Evolutionary conservation across 257 asterid genomes (phyloP).

Genomic region (Solanum gracilifrons): DNA sequence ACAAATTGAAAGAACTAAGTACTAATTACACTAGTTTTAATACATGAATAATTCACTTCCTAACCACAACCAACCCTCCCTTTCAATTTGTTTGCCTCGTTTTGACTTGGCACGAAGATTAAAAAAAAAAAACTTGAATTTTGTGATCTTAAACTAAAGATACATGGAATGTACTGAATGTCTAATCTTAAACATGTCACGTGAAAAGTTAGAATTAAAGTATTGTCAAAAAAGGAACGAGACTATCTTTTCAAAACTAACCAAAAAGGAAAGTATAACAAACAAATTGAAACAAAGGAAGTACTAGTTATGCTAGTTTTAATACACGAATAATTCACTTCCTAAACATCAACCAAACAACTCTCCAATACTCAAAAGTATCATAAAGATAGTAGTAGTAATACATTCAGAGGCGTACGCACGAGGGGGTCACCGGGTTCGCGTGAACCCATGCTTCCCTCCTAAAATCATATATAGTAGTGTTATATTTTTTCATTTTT

Average conservation of each 20-base stretch:
- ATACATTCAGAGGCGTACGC: not conserved
- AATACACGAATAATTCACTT: not conserved
- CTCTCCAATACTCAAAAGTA: not conserved
- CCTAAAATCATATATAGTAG: too few relatives aligned
- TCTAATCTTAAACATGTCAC: not conserved
- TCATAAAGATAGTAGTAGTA: not conserved
- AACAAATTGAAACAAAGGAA: not conserved
- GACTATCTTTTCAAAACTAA: not conserved
- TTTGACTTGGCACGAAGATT: not conserved
- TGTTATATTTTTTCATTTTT: too few relatives aligned
- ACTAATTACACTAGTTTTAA: too few relatives aligned
- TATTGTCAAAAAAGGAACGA: not conserved
- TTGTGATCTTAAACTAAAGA: not conserved
- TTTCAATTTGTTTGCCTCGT: not conserved
- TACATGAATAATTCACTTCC: too few relatives aligned
- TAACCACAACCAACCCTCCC: not conserved
- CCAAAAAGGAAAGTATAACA: not conserved
- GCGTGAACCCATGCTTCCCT: too few relatives aligned
- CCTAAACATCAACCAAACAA: not conserved
- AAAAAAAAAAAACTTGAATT: not conserved
- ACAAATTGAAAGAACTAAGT: too few relatives aligned
- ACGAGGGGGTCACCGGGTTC: too few relatives aligned
- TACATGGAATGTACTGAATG: not conserved
- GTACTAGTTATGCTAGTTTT: not conserved
- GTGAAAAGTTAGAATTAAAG: not conserved